These are phyloP conservation scores for Erodium moschatum DNA, from an alignment of 441 rosid species.

Conservation along the genomic window DNA sequence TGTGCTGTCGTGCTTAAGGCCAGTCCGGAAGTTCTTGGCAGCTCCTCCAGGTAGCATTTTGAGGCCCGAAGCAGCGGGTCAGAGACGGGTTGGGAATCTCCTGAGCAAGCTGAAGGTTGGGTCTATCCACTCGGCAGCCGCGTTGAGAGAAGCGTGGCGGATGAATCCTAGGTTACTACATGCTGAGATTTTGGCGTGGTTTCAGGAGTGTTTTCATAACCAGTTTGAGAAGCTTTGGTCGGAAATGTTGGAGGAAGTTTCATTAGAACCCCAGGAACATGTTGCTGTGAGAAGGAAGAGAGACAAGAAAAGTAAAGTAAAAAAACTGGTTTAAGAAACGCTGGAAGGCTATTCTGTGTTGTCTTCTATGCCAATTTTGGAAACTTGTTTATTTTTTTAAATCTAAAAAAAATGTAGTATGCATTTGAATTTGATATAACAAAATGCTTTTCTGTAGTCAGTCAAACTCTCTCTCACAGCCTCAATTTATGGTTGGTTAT, in stretches of 20 bases:
- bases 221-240: slow-evolving; percentile 52
- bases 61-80: slow-evolving; percentile 48
- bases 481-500: too few species aligned
- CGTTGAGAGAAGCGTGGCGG: slow-evolving; percentile 46
- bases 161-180: slow-evolving; percentile 38
- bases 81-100: slow-evolving; percentile 56
- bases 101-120: slow-evolving; percentile 33
- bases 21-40: slow-evolving; percentile 35
- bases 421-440: too few species aligned
- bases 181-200: slow-evolving; percentile 55
- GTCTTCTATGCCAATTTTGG: too few species aligned
- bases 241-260: slow-evolving; percentile 46
- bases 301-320: slow-evolving; percentile 17
- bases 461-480: too few species aligned
- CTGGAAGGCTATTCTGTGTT: neutral
- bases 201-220: slow-evolving; percentile 46
- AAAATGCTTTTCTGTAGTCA: too few species aligned
- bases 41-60: slow-evolving; percentile 52
- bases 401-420: too few species aligned
- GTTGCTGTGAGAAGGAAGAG: slow-evolving; percentile 24
- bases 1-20: slow-evolving; percentile 61
- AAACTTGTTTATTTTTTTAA: too few species aligned
- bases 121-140: slow-evolving; percentile 40
- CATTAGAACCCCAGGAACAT: slow-evolving; percentile 30
- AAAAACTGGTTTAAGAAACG: neutral